A percentile compares a stretch with the other conserved stretches of the same genome.
Evolutionary conservation across 2,329 filamentous ascomycete genomes (phyloP).

Genomic region (Podosphaera aphanis): DNA sequence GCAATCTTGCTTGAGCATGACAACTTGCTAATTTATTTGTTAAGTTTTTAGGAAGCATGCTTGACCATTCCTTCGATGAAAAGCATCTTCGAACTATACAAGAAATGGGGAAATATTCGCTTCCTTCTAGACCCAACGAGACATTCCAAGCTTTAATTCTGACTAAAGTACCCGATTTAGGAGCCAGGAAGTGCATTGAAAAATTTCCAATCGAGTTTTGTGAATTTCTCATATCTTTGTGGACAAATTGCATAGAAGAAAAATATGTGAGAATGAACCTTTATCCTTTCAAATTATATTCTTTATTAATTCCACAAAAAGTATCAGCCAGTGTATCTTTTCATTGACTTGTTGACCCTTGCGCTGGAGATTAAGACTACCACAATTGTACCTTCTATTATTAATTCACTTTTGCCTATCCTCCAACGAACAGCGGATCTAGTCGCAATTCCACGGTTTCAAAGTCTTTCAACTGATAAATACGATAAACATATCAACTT

Average conservation of each 20-base stretch:
- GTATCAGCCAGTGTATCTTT: constrained; percentile 38
- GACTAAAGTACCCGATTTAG: constrained; percentile 37
- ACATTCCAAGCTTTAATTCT: constrained; percentile 46
- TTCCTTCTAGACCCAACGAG: constrained; percentile 37
- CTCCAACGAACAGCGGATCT: constrained; percentile 33
- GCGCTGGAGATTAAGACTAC: constrained; percentile 37
- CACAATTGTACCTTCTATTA: constrained; percentile 32
- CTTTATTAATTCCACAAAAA: constrained; percentile 13
- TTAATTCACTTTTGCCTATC: constrained; percentile 30
- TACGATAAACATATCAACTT: constrained; percentile 35
- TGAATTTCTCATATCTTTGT: constrained; percentile 38
- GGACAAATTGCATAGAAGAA: constrained; percentile 43
- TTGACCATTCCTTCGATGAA: constrained; percentile 17
- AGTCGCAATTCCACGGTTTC: constrained; percentile 22
- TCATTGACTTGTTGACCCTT: constrained; percentile 40
- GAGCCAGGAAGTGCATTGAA: constrained; percentile 25
- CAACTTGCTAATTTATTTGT: not conserved
- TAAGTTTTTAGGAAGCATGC: constrained; percentile 16
- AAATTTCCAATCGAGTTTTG: constrained; percentile 37
- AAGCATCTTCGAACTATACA: constrained; percentile 42
- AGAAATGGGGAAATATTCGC: constrained; percentile 35
- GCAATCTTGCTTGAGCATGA: constrained; percentile 1
- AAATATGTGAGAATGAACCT: constrained; percentile 18
- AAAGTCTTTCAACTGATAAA: constrained; percentile 22
- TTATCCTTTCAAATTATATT: not conserved